Conservation (phyloP, 768 basidiomycete genomes). For the Termitomyces sp. region DNA sequence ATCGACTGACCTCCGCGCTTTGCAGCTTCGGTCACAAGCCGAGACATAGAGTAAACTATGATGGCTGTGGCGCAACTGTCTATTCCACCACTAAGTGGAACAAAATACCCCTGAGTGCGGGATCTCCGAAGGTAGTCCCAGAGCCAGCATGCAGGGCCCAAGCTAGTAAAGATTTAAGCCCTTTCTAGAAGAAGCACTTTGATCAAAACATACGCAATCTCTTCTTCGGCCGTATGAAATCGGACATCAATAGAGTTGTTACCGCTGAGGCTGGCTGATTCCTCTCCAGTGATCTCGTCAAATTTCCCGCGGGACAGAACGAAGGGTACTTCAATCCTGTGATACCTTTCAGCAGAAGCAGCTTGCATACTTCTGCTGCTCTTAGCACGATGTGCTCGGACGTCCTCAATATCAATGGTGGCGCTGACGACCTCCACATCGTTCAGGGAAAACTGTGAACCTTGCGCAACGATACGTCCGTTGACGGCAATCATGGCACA, state of each 20-base stretch:
- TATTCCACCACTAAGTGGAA: constrained; percentile 94
- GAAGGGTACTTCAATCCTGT: constrained; percentile 80
- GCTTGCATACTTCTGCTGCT: constrained; percentile 92
- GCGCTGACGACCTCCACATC: constrained; percentile 97
- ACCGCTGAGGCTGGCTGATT: constrained; percentile 37
- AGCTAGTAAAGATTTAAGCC: constrained; percentile 38
- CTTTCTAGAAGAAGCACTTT: neutral
- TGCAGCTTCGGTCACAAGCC: constrained; percentile 82
- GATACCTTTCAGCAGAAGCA: constrained; percentile 69
- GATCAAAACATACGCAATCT: constrained; percentile 80
- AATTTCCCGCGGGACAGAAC: constrained; percentile 76
- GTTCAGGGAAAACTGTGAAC: constrained; percentile 91
- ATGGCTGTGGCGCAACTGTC: constrained; percentile 97
- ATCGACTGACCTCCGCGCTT: constrained; percentile 54
- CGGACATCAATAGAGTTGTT: constrained; percentile 46
- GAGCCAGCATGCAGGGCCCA: constrained; percentile 99
- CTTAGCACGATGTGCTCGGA: constrained; percentile 82
- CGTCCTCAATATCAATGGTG: constrained; percentile 96
- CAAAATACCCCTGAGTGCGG: constrained; percentile 89
- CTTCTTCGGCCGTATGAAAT: constrained; percentile 91
- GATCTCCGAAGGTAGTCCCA: constrained; percentile 99
- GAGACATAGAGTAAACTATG: constrained; percentile 96
- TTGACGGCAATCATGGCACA: constrained; percentile 96
- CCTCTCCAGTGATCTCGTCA: constrained; percentile 57
- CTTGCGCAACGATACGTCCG: constrained; percentile 89